A percentile compares a stretch with the other conserved stretches of the same genome.
Conservation (phyloP, 2,329 filamentous ascomycete genomes). For the Aspergillus fumigatiaffinis region DNA sequence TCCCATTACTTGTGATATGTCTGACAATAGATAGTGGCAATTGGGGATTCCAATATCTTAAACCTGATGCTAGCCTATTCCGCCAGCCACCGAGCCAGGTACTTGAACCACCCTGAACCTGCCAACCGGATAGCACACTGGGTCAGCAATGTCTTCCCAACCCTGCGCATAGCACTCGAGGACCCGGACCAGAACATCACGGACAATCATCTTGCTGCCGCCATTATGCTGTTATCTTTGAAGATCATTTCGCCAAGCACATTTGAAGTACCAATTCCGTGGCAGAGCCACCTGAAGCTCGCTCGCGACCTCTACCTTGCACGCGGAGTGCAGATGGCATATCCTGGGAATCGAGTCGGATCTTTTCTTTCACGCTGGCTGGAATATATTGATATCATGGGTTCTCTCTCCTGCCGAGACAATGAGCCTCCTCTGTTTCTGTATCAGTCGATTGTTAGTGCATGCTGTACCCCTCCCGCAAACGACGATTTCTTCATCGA, state of each 20-base stretch:
- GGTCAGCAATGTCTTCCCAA: constrained; percentile 67
- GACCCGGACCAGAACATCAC: constrained; percentile 61
- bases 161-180: constrained; percentile 63
- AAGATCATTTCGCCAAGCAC: constrained; percentile 80
- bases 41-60: constrained; percentile 57
- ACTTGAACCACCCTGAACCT: constrained; percentile 70
- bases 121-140: constrained; percentile 73
- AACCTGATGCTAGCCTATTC: constrained; percentile 77
- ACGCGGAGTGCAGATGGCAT: constrained; percentile 56
- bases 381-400: constrained; percentile 76
- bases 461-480: constrained; percentile 51
- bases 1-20: too few species aligned
- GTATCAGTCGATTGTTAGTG: constrained; percentile 42
- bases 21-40: constrained; percentile 47
- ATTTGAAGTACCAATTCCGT: constrained; percentile 74
- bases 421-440: constrained; percentile 51
- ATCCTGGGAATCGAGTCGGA: constrained; percentile 54
- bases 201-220: constrained; percentile 70
- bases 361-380: constrained; percentile 80
- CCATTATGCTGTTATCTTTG: constrained; percentile 79
- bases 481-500: constrained; percentile 68
- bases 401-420: constrained; percentile 61
- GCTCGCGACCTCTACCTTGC: constrained; percentile 71
- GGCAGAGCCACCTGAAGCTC: constrained; percentile 73
- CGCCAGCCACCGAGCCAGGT: constrained; percentile 74